Base-by-base conservation (phyloP, 257 asterid genomes). In the Solanum bulbocastanum region DNA sequence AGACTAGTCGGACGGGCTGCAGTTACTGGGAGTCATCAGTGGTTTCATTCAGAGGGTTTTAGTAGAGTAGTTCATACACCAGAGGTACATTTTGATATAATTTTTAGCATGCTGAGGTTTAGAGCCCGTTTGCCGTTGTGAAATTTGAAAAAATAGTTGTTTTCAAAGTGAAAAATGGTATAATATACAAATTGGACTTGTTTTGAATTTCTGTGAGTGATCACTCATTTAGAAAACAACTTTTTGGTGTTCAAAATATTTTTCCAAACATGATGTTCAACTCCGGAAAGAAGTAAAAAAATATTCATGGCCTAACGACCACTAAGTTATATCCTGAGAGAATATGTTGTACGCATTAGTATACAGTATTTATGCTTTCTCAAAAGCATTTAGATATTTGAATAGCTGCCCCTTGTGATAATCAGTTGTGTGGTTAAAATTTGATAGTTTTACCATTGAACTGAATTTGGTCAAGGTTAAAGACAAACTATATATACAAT, bases 1-100 rank as follows among this genome's bases (percentile, higher is more conserved):
- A 96, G 99, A 76, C 92, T 96, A 91, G 92, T 95, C 36, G 99
- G 99, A 66, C 93, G 95, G 68, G 94, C 92, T 81, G 99, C 98
- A 12, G 94, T 95, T 90, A 95, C 98, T 3, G 98, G 99, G 86
- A 91, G 89, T 87, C 94, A 94, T 91, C 98, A 92, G 86, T 96
- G 99, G 99, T 89, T 95, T 76, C 91, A 92, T 88, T 89, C 94
- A 11, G 95, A 91, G 56, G 91, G 88, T 79, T 94, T 86, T 87
- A 88, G 75, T 13, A 72, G 94, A 88, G 98, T 92, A 83, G 88
- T 91, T 49, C 93, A 92, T 90, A 94, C 98, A 81, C 95, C 93
- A 3, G 95, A 95, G 99, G 99, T 96, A 94, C 86, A 20, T 72
- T 12, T 58, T 44, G 84, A 78, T 46, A 23, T 78, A 42, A 8